Percentiles rank a stretch among this genome's conserved stretches.
phyloP scores from a whole-genome alignment of 106 monocot genomes.

The Ottelia alismoides region DNA sequence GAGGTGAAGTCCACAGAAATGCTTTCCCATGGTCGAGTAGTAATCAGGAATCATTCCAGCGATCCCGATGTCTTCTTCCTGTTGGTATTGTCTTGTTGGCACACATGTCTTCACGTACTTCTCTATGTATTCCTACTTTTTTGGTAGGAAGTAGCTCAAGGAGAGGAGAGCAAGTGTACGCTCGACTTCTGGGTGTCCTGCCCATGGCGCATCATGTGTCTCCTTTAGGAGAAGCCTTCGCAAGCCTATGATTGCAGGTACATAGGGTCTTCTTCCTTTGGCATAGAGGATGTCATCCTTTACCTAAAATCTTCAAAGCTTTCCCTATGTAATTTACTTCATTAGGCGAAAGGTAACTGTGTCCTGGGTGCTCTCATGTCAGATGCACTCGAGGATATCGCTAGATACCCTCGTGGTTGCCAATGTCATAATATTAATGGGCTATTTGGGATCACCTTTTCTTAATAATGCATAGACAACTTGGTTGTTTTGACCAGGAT shows the following conservation, averaged over 20 bases:
- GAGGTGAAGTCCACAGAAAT: too few relatives aligned
- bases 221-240: neutral
- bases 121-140: too few relatives aligned
- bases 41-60: too few relatives aligned
- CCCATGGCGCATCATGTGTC: too few relatives aligned
- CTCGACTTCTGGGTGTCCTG: too few relatives aligned
- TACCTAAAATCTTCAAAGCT: neutral
- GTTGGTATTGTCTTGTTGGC: too few relatives aligned
- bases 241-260: neutral
- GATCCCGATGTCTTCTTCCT: too few relatives aligned
- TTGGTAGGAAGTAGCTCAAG: too few relatives aligned
- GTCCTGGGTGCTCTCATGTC: neutral
- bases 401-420: neutral
- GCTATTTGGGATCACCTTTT: neutral
- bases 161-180: too few relatives aligned
- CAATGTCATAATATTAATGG: too few relatives aligned
- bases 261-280: neutral
- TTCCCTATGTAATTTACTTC: neutral
- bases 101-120: too few relatives aligned
- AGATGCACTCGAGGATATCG: neutral
- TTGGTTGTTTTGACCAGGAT: neutral
- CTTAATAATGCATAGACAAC: constrained; percentile 2
- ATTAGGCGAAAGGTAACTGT: neutral
- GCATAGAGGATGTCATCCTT: neutral
- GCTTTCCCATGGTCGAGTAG: too few relatives aligned